Evolutionary conservation across 148 eudicot genomes (phyloP), one percentile per base, ranked within the genome.

Genomic region (Salicornia ramosissima): DNA sequence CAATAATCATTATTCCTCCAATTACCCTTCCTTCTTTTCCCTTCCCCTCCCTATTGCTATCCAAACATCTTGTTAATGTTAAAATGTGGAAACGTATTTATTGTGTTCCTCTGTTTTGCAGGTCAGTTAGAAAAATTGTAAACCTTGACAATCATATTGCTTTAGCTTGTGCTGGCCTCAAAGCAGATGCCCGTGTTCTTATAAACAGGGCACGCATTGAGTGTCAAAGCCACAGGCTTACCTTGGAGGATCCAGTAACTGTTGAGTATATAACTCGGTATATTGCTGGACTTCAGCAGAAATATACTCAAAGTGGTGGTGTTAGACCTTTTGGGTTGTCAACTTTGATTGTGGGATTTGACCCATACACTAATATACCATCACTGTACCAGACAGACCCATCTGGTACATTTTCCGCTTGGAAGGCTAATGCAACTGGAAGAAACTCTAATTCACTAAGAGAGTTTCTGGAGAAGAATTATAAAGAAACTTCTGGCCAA

Each of bases 361-460:
- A 94, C 64, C 97, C 99, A 13, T 74, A 94, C 76, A 84, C 93
- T 56, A 77, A 83, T 65, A 84, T 80, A 16, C 99, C 99, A 28
- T 80, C 97, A 7, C 87, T 94, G 15, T 94, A 94, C 69, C 99
- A 94, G 84, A 94, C 99, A 50, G 99, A 94, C 81, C 99, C 99
- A 68, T 94, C 99, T 14, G 99, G 99, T 24, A 94, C 99, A 11
- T 94, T 94, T 79, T 91, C 99, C 22, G 97, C 99, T 3, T 94
- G 99, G 99, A 94, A 94, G 79, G 99, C 99, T 66, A 94, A 94
- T 82, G 96, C 97, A 31, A 94, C 99, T 62, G 99, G 99, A 43
- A 87, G 99, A 79, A 94, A 94, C 84, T 94, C 97, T 24, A 94
- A 94, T 64, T 94, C 99, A 1, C 81, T 91, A 49, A 74, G 97